These are phyloP conservation scores for Leccinum olivaceopallidum DNA, from an alignment of 768 basidiomycete genomes.

Conservation along the genomic window DNA sequence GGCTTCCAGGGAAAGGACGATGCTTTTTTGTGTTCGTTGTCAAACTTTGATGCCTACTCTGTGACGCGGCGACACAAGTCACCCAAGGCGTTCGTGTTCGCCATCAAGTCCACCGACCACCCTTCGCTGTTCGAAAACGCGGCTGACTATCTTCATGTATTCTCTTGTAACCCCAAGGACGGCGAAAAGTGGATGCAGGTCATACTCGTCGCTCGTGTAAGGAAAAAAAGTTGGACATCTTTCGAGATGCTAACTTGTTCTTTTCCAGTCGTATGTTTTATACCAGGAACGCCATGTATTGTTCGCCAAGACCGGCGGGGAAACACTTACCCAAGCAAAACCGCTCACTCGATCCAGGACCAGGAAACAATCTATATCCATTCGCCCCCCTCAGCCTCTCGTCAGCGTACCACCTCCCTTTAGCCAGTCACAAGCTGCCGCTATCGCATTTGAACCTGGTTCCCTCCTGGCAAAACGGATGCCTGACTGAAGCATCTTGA, in stretches of 20 bases:
- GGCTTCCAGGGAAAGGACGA: conserved; percentile 77
- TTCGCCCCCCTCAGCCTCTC: conserved; percentile 47
- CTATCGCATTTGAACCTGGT: conserved; percentile 69
- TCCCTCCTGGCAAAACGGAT: conserved; percentile 63
- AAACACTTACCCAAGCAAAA: conserved; percentile 30
- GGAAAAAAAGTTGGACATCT: conserved; percentile 23
- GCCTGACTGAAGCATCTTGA: not conserved
- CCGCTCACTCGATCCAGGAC: conserved; percentile 39
- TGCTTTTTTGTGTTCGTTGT: conserved; percentile 75
- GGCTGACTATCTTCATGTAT: conserved; percentile 84
- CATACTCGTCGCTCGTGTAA: conserved; percentile 79
- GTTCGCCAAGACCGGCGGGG: conserved; percentile 36
- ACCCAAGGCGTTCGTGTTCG: conserved; percentile 84
- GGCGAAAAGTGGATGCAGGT: conserved; percentile 78
- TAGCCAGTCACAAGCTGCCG: conserved; percentile 29
- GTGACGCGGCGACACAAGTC: conserved; percentile 77
- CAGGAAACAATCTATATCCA: conserved; percentile 36
- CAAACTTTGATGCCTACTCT: conserved; percentile 86
- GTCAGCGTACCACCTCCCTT: conserved; percentile 46
- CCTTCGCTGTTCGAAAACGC: conserved; percentile 84
- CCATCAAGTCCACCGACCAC: conserved; percentile 87
- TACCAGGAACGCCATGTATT: conserved; percentile 73
- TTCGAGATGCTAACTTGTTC: conserved; percentile 8
- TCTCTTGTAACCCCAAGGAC: conserved; percentile 74
- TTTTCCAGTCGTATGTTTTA: conserved; percentile 72